Conservation (phyloP, 768 basidiomycete species). For the Boletellus sp. region DNA sequence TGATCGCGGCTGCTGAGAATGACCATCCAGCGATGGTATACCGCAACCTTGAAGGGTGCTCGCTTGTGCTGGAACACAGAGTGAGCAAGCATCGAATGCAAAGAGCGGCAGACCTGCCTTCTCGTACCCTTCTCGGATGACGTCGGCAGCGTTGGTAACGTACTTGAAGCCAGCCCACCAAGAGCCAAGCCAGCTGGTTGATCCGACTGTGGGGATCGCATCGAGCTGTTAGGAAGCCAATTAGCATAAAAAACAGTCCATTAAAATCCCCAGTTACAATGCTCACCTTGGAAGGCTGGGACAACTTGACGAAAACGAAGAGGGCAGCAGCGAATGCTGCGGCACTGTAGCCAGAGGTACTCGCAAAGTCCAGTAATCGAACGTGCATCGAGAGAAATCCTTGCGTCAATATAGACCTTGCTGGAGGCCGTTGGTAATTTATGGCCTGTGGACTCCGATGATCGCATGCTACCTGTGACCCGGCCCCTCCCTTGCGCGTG, state of each 20-base stretch:
- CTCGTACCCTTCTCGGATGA: constrained; percentile 33
- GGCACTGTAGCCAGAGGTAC: too few species aligned
- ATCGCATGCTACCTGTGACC: too few species aligned
- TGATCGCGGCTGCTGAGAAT: constrained; percentile 29
- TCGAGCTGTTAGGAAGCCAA: too few species aligned
- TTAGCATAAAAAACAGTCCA: too few species aligned
- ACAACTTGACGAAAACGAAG: too few species aligned
- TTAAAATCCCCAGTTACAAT: too few species aligned
- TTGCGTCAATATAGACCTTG: background rate
- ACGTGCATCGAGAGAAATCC: background rate
- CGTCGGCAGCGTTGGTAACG: constrained; percentile 7
- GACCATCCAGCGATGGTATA: constrained; percentile 36
- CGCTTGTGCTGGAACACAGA: constrained; percentile 20
- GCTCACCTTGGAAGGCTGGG: too few species aligned
- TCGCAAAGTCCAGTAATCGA: too few species aligned
- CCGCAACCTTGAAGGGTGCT: constrained; percentile 31
- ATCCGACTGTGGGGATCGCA: constrained; percentile 14
- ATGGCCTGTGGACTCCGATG: too few species aligned
- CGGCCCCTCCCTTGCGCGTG: too few species aligned
- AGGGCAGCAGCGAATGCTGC: too few species aligned
- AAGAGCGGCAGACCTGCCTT: constrained; percentile 16
- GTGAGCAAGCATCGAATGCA: background rate
- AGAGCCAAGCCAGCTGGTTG: constrained; percentile 23
- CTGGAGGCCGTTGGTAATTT: too few species aligned
- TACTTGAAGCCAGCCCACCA: constrained; percentile 21